Evolutionary conservation across 1,139 yeast species (phyloP).

Genomic region (Geotrichum siamense): DNA sequence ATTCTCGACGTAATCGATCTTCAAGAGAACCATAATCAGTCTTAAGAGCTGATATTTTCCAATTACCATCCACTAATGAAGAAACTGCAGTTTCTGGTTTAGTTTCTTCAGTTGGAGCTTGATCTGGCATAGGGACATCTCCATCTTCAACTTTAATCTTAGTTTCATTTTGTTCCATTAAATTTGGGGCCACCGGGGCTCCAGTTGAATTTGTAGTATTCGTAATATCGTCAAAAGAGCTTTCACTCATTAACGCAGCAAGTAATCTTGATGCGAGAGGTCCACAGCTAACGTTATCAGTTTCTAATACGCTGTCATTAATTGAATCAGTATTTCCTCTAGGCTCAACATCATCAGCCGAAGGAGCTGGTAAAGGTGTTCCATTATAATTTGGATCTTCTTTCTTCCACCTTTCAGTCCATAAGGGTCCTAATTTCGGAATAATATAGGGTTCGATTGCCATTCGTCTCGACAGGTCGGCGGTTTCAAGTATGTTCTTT

Average conservation of each 20-base stretch:
- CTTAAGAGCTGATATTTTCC: constrained; percentile 43
- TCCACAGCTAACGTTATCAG: constrained; percentile 79
- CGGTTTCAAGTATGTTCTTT: constrained; percentile 18
- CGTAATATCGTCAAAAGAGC: constrained; percentile 28
- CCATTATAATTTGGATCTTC: constrained; percentile 54
- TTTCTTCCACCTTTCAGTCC: constrained; percentile 78
- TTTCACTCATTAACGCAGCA: constrained; percentile 65
- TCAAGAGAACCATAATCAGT: constrained; percentile 76
- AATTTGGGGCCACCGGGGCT: background rate
- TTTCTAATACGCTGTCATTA: constrained; percentile 57
- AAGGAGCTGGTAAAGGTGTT: constrained; percentile 23
- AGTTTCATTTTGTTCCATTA: background rate
- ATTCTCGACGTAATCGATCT: constrained; percentile 78
- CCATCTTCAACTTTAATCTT: constrained; percentile 11
- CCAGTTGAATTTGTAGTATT: constrained; percentile 21
- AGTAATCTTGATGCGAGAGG: constrained; percentile 82
- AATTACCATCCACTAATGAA: constrained; percentile 27
- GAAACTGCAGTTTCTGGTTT: constrained; percentile 15
- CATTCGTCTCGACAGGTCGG: constrained; percentile 26
- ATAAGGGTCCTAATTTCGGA: constrained; percentile 78
- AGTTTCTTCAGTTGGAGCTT: constrained; percentile 9
- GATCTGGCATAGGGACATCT: constrained; percentile 24
- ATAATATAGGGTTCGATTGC: constrained; percentile 39
- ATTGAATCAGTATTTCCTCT: constrained; percentile 51
- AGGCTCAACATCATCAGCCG: constrained; percentile 20